Evolutionary conservation across 768 basidiomycete species (phyloP), one percentile per base, ranked within the genome.

Genomic region (Suillus bovinus): DNA sequence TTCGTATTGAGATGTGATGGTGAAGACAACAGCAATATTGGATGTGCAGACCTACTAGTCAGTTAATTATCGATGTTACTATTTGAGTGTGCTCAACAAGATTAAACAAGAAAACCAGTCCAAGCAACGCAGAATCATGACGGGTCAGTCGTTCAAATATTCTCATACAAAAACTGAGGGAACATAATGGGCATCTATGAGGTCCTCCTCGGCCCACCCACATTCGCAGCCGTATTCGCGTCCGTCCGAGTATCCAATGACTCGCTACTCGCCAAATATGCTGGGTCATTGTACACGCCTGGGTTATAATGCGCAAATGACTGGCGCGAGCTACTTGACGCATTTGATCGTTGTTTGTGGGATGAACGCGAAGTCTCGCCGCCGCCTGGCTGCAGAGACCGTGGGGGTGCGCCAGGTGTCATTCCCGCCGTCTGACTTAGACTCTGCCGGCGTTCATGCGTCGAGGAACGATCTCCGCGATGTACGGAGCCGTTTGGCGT

Each of bases 401-500:
- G 63, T 11, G 56, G 5, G 22, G 60, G 63, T 1, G 61, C 41
- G 2, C 49, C 64, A 17, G 74, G 69, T 2, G 72, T 72, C 68
- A 72, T 68, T 17, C 72, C 72, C 1, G 72, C 72, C 33, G 42
- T 65, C 8, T 63, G 61, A 14, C 70, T 60, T 7, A 66, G 13
- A 50, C 74, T 74, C 17, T 69, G 65, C 7, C 70, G 72, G 5
- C 66, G 72, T 2, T 67, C 65, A 5, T 76, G 74, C 5, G 65
- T 62, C 42, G 74, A 68, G 24, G 60, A 60, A 20, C 74, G 67
- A 7, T 66, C 54, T 29, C 65, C 65, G 1, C 33, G n/a, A 2
- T 22, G 31, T 1, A 54, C 47, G 0, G 57, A 58, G 16, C 46
- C 59, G 3, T 53, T 63, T 57, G 63, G 70, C 5, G 60, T 17